A percentile compares a stretch with the other conserved stretches of the same genome.
phyloP scores from a whole-genome alignment of 805 yeast genomes.

The Myxozyma neglecta region DNA sequence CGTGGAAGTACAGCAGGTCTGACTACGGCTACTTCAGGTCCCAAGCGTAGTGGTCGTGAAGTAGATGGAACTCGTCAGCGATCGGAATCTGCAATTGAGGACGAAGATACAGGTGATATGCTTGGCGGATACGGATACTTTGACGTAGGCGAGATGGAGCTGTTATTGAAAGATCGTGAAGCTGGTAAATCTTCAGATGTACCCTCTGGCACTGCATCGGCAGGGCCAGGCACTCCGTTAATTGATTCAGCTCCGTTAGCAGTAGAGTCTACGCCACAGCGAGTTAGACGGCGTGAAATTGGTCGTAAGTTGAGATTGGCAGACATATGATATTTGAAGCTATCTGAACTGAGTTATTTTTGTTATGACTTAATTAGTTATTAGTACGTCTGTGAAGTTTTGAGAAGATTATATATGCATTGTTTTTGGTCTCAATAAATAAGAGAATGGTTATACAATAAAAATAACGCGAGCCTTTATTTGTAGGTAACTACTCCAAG shows the following conservation, averaged over 20 bases:
- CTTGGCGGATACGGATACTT: conserved; percentile 89
- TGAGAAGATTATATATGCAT: too few relatives aligned
- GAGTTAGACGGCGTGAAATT: conserved; percentile 51
- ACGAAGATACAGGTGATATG: conserved; percentile 42
- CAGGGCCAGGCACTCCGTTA: conserved; percentile 5
- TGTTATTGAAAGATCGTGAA: conserved; percentile 59
- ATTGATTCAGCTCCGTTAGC: neutral
- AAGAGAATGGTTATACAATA: too few relatives aligned
- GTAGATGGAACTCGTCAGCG: conserved; percentile 15
- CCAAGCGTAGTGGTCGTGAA: conserved; percentile 17
- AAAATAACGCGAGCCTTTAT: too few relatives aligned
- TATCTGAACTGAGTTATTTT: neutral
- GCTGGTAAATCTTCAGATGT: conserved; percentile 44
- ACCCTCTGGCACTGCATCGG: neutral
- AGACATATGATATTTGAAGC: conserved; percentile 50
- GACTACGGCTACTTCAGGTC: neutral
- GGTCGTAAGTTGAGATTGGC: conserved; percentile 65
- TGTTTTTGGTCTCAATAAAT: too few relatives aligned
- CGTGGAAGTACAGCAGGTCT: neutral
- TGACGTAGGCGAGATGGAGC: conserved; percentile 67
- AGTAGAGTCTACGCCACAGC: neutral
- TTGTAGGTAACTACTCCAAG: too few relatives aligned
- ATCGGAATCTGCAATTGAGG: conserved; percentile 20
- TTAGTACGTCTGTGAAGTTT: too few relatives aligned
- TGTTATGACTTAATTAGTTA: neutral